These are phyloP conservation scores for Euryodendron excelsum DNA, from an alignment of 148 eudicot genomes.

Conservation along the genomic window DNA sequence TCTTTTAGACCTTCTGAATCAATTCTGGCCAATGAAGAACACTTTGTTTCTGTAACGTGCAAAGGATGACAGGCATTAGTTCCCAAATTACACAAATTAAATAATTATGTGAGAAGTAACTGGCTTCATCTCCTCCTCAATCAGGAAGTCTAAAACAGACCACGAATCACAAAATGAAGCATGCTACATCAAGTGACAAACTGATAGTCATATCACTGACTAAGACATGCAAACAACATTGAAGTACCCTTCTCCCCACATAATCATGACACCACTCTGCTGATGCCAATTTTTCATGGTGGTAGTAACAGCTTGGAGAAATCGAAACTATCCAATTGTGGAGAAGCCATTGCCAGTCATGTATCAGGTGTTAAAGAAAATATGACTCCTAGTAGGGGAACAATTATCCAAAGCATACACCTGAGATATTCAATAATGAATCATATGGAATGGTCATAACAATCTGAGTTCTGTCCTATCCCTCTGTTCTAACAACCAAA, in stretches of 20 bases:
- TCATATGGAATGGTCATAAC: neutral
- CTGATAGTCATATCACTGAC: neutral
- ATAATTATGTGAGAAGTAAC: neutral
- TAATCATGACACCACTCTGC: neutral
- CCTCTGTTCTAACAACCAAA: neutral
- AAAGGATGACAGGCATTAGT: neutral
- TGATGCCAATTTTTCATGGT: neutral
- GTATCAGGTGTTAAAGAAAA: neutral
- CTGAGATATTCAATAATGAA: neutral
- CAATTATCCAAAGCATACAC: neutral
- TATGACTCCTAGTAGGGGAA: neutral
- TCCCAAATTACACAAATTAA: neutral
- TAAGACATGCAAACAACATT: neutral
- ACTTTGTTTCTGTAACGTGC: constrained; percentile 58
- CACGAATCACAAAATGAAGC: neutral
- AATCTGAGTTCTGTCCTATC: neutral
- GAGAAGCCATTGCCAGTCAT: neutral
- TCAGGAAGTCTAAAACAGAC: neutral
- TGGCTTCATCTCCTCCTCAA: neutral
- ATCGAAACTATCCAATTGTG: neutral
- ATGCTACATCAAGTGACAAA: neutral
- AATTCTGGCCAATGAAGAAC: constrained; percentile 52
- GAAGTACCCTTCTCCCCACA: neutral
- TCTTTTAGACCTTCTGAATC: constrained; percentile 41
- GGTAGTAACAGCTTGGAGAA: neutral